Conservation (phyloP, 176 grass and related monocot species). For the Triticum dicoccoides region DNA sequence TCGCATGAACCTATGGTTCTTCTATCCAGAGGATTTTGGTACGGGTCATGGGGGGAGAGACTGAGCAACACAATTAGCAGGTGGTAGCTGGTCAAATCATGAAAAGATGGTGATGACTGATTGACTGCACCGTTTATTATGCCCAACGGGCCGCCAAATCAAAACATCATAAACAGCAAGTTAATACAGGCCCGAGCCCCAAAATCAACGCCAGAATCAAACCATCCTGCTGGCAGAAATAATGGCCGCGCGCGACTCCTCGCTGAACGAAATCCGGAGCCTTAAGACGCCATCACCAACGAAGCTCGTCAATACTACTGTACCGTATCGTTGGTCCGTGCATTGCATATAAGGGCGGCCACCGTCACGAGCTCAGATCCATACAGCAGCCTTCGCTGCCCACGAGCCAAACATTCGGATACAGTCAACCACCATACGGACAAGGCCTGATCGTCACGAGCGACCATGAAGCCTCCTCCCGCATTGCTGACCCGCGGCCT, state of each 20-base stretch:
- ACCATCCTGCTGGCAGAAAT: not conserved
- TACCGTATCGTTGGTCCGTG: not conserved
- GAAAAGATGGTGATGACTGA: conserved; percentile 3
- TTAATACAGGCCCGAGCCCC: conserved; percentile 2
- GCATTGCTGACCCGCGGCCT: not conserved
- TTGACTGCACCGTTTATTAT: not conserved
- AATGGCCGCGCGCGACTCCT: not conserved
- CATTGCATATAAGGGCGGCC: conserved; percentile 2
- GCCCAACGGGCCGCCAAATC: not conserved
- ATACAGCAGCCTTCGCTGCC: not conserved
- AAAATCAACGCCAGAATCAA: conserved; percentile 1
- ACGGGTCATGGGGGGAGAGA: not conserved
- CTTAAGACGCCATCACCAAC: not conserved
- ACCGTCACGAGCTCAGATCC: not conserved
- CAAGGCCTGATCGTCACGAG: not conserved
- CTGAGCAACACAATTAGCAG: not conserved
- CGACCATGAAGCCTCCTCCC: conserved; percentile 16
- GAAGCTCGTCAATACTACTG: not conserved
- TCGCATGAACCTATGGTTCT: too few relatives aligned
- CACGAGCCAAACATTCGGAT: conserved; percentile 7
- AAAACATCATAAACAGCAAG: not conserved
- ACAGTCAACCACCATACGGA: not conserved
- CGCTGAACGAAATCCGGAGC: not conserved
- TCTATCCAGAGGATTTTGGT: not conserved
- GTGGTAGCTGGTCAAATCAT: conserved; percentile 4